Base-by-base conservation (phyloP, 2,329 filamentous ascomycete species). In the Akanthomyces dipterigenus region DNA sequence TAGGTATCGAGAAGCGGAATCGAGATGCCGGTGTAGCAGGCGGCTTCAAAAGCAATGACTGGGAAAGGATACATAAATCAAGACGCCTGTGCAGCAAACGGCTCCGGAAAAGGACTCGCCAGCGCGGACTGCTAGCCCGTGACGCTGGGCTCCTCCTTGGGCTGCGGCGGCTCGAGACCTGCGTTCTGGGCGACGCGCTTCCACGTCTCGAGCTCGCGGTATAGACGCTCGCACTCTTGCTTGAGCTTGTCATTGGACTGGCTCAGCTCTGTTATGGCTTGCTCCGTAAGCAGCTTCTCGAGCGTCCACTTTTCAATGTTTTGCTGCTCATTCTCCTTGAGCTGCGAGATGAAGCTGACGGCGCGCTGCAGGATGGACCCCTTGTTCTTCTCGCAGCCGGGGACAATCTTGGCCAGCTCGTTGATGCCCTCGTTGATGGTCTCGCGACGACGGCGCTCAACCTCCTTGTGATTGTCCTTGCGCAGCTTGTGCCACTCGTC, bases 391-490 rank as follows among this genome's bases (percentile, higher is more conserved):
- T 99, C 95, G 70, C 93, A 97, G 16, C 92, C 92, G 0, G 95
- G 95, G 0, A 99, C 95, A 66, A 99, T 96, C 78, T 97, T 98
- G 67, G 93, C 91, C 34, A 99, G 85, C 75, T 98, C 95, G 71
- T 97, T 98, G 68, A 99, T 99, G 55, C 95, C 95, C 76, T 99
- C 95, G 67, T 99, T 99, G 73, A 99, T 99, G 0, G 95, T 97
- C 76, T 99, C 95, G 65, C 95, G 90, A 49, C 95, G 91, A 63
- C 95, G 91, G 63, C 95, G 91, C 77, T 99, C 95, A 64, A 99
- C 95, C 82, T 98, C 93, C 84, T 99, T 99, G 78, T 99, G 95
- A 66, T 98, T 99, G 70, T 98, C 93, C 72, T 96, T 95, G 64
- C 95, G 87, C 69, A 96, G 88, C 74, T 96, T 96, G 74, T 99